Conservation (phyloP, 768 basidiomycete species). For the Pisolithus albus region DNA sequence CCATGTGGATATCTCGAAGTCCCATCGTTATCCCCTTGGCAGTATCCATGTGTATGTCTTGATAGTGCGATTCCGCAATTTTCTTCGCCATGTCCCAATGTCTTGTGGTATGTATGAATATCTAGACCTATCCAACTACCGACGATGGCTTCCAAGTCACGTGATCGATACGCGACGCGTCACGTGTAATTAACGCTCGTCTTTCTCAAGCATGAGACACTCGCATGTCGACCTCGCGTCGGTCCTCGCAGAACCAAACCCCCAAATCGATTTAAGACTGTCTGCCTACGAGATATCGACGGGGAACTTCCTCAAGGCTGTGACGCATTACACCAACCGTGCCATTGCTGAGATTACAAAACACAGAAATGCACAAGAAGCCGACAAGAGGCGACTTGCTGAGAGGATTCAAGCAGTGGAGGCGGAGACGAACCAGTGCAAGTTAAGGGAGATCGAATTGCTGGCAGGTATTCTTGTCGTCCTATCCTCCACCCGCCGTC, state of each 20-base stretch:
- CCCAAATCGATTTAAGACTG: constrained; percentile 58
- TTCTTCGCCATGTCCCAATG: not conserved
- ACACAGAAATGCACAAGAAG: constrained; percentile 51
- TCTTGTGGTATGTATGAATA: not conserved
- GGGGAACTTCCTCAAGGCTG: constrained; percentile 64
- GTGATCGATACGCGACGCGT: constrained; percentile 14
- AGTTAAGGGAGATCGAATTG: constrained; percentile 72
- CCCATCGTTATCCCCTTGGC: constrained; percentile 51
- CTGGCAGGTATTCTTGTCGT: constrained; percentile 51
- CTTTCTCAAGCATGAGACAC: constrained; percentile 25
- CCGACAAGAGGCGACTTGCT: constrained; percentile 52
- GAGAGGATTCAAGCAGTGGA: constrained; percentile 63
- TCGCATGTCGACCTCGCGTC: constrained; percentile 57
- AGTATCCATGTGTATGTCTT: constrained; percentile 76
- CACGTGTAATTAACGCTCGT: too few relatives aligned
- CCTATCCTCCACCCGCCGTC: not conserved
- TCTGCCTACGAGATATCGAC: constrained; percentile 60
- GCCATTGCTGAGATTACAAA: constrained; percentile 66
- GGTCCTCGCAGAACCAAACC: constrained; percentile 47
- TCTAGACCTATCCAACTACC: not conserved
- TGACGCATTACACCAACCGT: constrained; percentile 64
- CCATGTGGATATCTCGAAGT: constrained; percentile 53
- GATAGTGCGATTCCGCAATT: constrained; percentile 24
- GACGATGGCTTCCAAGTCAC: constrained; percentile 9
- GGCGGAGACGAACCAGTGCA: constrained; percentile 66